Conservation (phyloP, 2,329 filamentous ascomycete species). For the Exophiala aquamarina region DNA sequence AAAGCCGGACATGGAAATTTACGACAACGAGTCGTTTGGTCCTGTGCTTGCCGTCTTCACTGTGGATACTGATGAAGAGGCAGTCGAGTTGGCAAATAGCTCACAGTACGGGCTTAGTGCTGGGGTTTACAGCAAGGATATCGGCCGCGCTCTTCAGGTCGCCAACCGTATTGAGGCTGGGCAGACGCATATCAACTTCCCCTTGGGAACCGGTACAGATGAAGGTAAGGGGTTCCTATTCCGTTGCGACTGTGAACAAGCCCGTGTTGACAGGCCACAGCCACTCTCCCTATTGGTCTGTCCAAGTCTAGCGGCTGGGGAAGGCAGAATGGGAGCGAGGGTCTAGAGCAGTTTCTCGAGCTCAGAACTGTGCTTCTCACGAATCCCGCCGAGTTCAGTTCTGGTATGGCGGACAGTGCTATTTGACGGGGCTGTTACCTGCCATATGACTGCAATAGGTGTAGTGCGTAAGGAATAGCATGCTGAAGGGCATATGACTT, state of each 20-base stretch:
- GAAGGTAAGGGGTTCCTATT: too few species aligned
- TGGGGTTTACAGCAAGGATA: constrained; percentile 70
- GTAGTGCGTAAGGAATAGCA: too few species aligned
- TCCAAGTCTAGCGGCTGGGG: constrained; percentile 65
- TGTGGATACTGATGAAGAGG: constrained; percentile 60
- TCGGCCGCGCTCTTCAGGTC: constrained; percentile 58
- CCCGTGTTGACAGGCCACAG: too few species aligned
- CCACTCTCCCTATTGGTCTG: constrained; percentile 66
- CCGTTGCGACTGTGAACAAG: constrained; percentile 52
- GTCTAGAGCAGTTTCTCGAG: constrained; percentile 62
- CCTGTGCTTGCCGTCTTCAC: constrained; percentile 69
- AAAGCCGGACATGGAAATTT: constrained; percentile 68
- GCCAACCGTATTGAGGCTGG: constrained; percentile 43
- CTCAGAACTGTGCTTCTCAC: constrained; percentile 54
- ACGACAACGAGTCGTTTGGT: constrained; percentile 72
- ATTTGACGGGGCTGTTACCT: too few species aligned
- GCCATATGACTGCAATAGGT: too few species aligned
- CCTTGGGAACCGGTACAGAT: too few species aligned
- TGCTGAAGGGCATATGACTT: too few species aligned
- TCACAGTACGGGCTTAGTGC: constrained; percentile 73
- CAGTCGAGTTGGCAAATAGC: constrained; percentile 72
- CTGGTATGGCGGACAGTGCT: too few species aligned
- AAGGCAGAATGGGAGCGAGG: constrained; percentile 55
- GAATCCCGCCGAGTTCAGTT: too few species aligned
- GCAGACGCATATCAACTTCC: too few species aligned